phyloP scores from a whole-genome alignment of 257 asterid species.

The Nicotiana noctiflora region DNA sequence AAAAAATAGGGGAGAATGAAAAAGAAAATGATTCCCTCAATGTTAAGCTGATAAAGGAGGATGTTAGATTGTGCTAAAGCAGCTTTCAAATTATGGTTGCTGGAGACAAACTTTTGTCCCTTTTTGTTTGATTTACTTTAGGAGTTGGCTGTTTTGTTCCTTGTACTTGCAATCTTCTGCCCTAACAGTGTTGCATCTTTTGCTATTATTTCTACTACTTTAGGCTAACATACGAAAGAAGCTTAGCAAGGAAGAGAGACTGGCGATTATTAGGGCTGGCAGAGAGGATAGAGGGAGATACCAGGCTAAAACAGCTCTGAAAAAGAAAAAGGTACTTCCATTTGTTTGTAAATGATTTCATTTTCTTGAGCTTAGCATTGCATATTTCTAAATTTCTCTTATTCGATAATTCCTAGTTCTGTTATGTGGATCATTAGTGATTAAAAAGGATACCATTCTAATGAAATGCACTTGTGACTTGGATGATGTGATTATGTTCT shows the following conservation, averaged over 20 bases:
- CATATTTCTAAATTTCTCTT: background rate
- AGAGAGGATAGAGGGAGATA: conserved; percentile 77
- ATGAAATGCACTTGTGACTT: background rate
- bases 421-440: background rate
- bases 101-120: background rate
- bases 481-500: background rate
- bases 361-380: background rate
- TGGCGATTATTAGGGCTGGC: conserved; percentile 53
- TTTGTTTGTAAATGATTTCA: background rate
- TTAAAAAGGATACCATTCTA: background rate
- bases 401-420: background rate
- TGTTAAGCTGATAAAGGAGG: background rate
- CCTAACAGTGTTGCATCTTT: conserved; percentile 9
- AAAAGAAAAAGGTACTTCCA: conserved; percentile 60
- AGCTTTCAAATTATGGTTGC: background rate
- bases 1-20: background rate
- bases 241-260: conserved; percentile 61
- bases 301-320: conserved; percentile 52
- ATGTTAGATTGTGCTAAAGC: background rate
- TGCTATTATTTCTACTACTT: conserved; percentile 18
- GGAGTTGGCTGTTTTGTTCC: background rate
- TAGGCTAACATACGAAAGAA: conserved; percentile 74
- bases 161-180: background rate
- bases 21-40: background rate
- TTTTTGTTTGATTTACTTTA: background rate